Base-by-base conservation (phyloP, 345 rosid genomes). In the Salix purpurea region DNA sequence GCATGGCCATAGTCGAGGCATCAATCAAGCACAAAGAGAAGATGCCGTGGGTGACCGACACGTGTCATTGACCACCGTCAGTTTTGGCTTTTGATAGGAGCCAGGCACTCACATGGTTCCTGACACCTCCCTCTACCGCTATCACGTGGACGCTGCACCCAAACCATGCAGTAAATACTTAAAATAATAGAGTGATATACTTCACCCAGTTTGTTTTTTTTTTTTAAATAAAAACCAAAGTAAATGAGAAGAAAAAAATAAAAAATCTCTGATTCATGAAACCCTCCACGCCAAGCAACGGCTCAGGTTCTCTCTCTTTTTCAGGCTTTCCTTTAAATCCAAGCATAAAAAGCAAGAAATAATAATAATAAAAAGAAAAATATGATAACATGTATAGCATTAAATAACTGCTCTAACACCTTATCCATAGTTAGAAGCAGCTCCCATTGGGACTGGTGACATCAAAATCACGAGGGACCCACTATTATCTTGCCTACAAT, bases 201-300 rank as follows among this genome's bases (percentile, higher is more conserved):
- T 54, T 52, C 4, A 54, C 26, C 61, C 4, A 1, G 9, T n/a
- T 37, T 36, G 34, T 6, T 32, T 71, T 65, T 37, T 36, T 54
- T 2, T 32, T 71, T 34, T 3, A 18, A 42, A n/a, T 32, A 39
- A 58, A 66, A 14, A 30, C 26, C 6, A 56, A 67, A 60, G 56
- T 24, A 2, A 34, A 76, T 40, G 12, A 36, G 37, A 37, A 44
- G n/a, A 26, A 1, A 2, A n/a, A 28, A 58, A 2, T 7, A 80
- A 12, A n/a, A 39, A 37, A 70, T n/a, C 54, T 65, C 65, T 18
- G 61, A n/a, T 56, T 62, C 69, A 71, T 74, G 75, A 70, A 87
- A 79, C 74, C 89, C 86, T 81, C 85, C 84, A 76, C 58, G 85
- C 74, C 89, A 87, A 84, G 92, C 90, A 87, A 89, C 77, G 88